Percentiles rank a stretch among this genome's conserved stretches.
Evolutionary conservation across 2,329 filamentous ascomycete species (phyloP).

Genomic region (Stromatinia cepivora): DNA sequence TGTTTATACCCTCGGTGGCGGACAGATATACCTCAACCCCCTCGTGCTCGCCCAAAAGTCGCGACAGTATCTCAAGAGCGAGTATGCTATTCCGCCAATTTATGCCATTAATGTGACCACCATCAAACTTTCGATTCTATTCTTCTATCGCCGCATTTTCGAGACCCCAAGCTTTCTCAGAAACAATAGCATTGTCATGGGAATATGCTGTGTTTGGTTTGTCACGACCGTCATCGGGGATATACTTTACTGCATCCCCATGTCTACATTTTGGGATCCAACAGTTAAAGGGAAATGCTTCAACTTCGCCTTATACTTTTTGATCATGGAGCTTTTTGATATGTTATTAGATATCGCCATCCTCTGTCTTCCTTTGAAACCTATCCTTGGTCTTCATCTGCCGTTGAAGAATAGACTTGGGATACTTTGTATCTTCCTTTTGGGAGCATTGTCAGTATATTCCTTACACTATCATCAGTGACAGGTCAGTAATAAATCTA

Average conservation of each 20-base stretch:
- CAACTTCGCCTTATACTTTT: conserved; percentile 1
- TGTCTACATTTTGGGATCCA: conserved; percentile 2
- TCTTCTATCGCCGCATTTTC: conserved; percentile 12
- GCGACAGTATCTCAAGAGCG: background rate
- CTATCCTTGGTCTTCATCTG: background rate
- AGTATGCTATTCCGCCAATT: background rate
- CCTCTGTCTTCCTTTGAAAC: background rate
- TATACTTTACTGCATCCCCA: background rate
- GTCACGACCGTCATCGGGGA: background rate
- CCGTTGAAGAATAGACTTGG: background rate
- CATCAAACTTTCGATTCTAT: conserved; percentile 4
- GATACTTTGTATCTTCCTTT: background rate
- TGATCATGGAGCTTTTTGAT: background rate
- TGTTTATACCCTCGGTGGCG: background rate
- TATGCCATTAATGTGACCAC: background rate
- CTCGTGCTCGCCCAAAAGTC: background rate
- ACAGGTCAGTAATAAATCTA: background rate
- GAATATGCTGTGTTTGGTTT: background rate
- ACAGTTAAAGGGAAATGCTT: background rate
- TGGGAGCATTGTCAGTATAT: background rate
- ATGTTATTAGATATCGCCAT: background rate
- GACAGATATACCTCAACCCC: background rate
- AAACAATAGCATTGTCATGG: background rate
- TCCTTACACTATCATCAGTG: background rate
- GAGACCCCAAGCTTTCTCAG: background rate